Conservation (phyloP, 2,329 filamentous ascomycete species). For the Fusarium metavorans region DNA sequence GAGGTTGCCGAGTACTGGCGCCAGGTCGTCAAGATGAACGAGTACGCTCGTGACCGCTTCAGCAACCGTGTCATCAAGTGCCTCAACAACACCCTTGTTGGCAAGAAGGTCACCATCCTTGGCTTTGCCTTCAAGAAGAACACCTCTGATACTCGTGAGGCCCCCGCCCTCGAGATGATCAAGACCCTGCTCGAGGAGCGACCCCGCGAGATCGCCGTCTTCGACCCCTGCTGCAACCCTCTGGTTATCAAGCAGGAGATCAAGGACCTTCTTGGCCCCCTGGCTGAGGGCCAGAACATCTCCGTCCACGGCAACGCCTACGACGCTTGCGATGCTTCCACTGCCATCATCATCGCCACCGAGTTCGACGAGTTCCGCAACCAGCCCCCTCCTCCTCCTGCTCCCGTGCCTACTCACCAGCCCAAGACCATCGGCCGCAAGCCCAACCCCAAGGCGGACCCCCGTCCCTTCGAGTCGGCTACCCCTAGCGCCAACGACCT, state of each 20-base stretch:
- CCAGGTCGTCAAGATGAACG: constrained; percentile 80
- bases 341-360: constrained; percentile 66
- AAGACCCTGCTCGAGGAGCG: constrained; percentile 73
- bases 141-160: constrained; percentile 80
- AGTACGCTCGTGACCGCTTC: constrained; percentile 79
- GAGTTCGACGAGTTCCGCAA: constrained; percentile 68
- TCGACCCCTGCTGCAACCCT: constrained; percentile 73
- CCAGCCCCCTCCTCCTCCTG: constrained; percentile 50
- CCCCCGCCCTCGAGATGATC: constrained; percentile 76
- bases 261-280: constrained; percentile 54
- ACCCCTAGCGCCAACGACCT: constrained; percentile 59
- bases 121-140: constrained; percentile 87
- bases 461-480: constrained; percentile 57
- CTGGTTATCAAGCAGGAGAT: constrained; percentile 64
- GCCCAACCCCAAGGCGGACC: constrained; percentile 58
- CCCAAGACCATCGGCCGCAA: constrained; percentile 51
- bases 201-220: constrained; percentile 73
- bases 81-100: constrained; percentile 75
- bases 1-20: constrained; percentile 83
- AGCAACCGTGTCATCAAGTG: constrained; percentile 73
- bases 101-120: constrained; percentile 79
- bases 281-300: constrained; percentile 57
- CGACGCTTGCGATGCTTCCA: constrained; percentile 61
- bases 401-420: constrained; percentile 42
- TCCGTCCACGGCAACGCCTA: constrained; percentile 62